A percentile compares a stretch with the other conserved stretches of the same genome.
These are phyloP conservation scores for Rhodotorula glutinis DNA, from an alignment of 1,284 basidiomycete genomes.

Conservation along the genomic window DNA sequence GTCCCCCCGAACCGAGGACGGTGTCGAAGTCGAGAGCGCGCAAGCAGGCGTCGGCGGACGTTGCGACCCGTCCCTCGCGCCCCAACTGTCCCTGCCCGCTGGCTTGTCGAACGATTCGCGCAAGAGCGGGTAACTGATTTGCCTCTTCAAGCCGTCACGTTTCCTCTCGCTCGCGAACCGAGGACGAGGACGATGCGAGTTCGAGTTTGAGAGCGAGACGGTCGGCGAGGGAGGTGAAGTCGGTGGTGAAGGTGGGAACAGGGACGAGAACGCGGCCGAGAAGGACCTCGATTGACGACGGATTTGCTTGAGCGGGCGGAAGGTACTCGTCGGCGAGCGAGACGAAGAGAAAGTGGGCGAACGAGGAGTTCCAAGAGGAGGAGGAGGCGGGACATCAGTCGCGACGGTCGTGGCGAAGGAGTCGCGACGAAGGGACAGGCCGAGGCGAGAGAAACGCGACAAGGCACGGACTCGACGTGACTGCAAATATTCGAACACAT, in stretches of 20 bases:
- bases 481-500: not conserved
- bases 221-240: not conserved
- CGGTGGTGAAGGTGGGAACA: not conserved
- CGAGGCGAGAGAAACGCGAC: constrained; percentile 3
- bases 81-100: not conserved
- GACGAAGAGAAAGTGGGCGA: not conserved
- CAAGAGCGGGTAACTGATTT: constrained; percentile 12
- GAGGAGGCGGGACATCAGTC: no score
- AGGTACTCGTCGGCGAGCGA: not conserved
- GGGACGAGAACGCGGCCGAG: constrained; percentile 4
- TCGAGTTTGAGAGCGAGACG: not conserved
- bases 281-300: constrained; percentile 7
- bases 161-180: not conserved
- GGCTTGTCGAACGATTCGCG: not conserved
- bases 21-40: no score
- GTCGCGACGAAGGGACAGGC: not conserved
- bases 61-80: constrained; percentile 4
- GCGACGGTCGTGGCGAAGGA: no score
- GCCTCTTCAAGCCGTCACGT: constrained; percentile 1
- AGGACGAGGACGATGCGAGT: not conserved
- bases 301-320: constrained; percentile 4
- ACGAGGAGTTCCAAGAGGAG: no score
- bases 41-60: not conserved
- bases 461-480: constrained; percentile 3
- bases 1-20: no score